Evolutionary conservation across 1,284 basidiomycete genomes (phyloP).

Genomic region (Rhodotorula sp.): DNA sequence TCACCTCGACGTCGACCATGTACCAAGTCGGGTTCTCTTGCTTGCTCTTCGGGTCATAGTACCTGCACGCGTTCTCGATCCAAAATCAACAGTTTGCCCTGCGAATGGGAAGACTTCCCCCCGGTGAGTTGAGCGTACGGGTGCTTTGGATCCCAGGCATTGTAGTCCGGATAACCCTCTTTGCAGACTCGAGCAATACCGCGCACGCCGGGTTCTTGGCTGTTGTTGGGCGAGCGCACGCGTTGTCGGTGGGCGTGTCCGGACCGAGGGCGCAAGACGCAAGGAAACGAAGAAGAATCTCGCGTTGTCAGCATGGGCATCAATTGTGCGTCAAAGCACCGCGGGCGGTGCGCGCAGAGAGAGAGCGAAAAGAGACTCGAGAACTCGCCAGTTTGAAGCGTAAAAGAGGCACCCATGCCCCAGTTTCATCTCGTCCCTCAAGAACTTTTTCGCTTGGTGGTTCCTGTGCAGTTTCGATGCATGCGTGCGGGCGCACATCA

Average conservation of each 20-base stretch:
- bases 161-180: constrained; percentile 85
- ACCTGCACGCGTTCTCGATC: constrained; percentile 49
- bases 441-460: constrained; percentile 85
- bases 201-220: constrained; percentile 63
- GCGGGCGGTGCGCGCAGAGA: too few relatives aligned
- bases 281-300: background rate
- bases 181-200: constrained; percentile 78
- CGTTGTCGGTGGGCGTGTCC: too few relatives aligned
- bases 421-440: constrained; percentile 78
- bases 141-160: constrained; percentile 79
- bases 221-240: too few relatives aligned
- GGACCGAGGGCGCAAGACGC: background rate
- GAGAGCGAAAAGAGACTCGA: background rate
- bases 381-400: constrained; percentile 73
- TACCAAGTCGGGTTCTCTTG: constrained; percentile 79
- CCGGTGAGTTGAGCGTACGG: background rate
- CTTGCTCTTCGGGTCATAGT: constrained; percentile 83
- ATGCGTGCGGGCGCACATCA: too few relatives aligned
- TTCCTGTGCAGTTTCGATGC: too few relatives aligned
- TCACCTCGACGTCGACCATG: constrained; percentile 55
- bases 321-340: too few relatives aligned
- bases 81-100: background rate
- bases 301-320: too few relatives aligned
- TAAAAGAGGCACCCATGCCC: constrained; percentile 73
- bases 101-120: background rate